Percentiles rank a stretch among this genome's conserved stretches.
Evolutionary conservation across 305 asterid species (phyloP).

Genomic region (Salvia sclarea): DNA sequence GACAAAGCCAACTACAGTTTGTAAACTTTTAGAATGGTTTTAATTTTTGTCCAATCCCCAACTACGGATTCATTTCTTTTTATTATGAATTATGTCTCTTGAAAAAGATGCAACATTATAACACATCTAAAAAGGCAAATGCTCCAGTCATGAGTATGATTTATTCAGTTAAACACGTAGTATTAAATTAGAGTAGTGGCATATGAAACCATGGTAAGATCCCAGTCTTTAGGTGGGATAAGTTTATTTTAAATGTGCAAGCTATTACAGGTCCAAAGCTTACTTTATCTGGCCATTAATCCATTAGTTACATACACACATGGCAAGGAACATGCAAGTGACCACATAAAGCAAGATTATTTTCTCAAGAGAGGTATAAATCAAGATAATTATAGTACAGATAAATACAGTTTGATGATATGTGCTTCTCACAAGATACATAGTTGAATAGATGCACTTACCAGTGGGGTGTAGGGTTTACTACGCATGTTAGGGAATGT

Average conservation of each 20-base stretch:
- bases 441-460: constrained; percentile 38
- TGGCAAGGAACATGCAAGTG: constrained; percentile 26
- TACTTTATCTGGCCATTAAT: constrained; percentile 10
- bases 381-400: constrained; percentile 6
- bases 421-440: not conserved
- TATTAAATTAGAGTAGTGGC: constrained; percentile 9
- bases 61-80: not conserved
- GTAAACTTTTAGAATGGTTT: not conserved
- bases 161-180: constrained; percentile 16
- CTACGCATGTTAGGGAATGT: constrained; percentile 89
- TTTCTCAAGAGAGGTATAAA: constrained; percentile 3
- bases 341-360: not conserved
- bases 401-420: constrained; percentile 1
- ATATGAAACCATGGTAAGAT: constrained; percentile 2
- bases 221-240: not conserved
- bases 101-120: constrained; percentile 5
- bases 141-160: constrained; percentile 16
- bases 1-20: constrained; percentile 11
- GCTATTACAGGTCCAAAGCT: not conserved
- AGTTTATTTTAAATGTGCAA: constrained; percentile 5
- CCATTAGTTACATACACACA: constrained; percentile 10
- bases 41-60: constrained; percentile 7
- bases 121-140: not conserved
- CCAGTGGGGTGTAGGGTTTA: constrained; percentile 85
- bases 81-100: not conserved